Conservation (phyloP, 176 grass and related monocot genomes). For the Raddia guianensis region DNA sequence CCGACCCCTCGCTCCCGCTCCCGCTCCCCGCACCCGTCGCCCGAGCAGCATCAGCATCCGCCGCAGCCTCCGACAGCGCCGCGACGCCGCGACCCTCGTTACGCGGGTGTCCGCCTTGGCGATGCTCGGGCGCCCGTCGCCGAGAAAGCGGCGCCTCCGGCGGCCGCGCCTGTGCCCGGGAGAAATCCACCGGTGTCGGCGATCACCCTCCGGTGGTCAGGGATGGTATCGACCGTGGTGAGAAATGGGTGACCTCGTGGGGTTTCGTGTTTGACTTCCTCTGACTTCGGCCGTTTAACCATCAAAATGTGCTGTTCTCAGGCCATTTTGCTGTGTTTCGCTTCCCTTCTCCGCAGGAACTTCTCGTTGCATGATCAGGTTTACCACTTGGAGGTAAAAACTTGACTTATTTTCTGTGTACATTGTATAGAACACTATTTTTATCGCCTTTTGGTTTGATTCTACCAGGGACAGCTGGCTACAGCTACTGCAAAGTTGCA, state of each 20-base stretch:
- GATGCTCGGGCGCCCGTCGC: constrained; percentile 12
- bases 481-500: constrained; percentile 49
- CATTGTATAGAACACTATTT: background rate
- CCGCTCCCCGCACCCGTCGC: constrained; percentile 42
- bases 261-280: constrained; percentile 39
- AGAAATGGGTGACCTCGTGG: background rate
- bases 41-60: constrained; percentile 2
- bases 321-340: constrained; percentile 50
- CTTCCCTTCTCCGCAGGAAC: constrained; percentile 62
- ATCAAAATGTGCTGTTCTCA: constrained; percentile 30
- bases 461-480: constrained; percentile 55
- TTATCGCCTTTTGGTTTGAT: background rate
- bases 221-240: constrained; percentile 31
- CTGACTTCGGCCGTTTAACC: constrained; percentile 25
- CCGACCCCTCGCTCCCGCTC: constrained; percentile 40
- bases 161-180: background rate
- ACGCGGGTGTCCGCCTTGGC: constrained; percentile 51
- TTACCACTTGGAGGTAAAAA: constrained; percentile 52
- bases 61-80: constrained; percentile 21
- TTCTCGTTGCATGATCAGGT: constrained; percentile 58
- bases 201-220: constrained; percentile 21
- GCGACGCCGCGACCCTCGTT: constrained; percentile 50
- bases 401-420: background rate
- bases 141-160: background rate
- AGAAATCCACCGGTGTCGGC: constrained; percentile 5